Base-by-base conservation (phyloP, 2,329 filamentous ascomycete genomes). In the Xylaria digitata region DNA sequence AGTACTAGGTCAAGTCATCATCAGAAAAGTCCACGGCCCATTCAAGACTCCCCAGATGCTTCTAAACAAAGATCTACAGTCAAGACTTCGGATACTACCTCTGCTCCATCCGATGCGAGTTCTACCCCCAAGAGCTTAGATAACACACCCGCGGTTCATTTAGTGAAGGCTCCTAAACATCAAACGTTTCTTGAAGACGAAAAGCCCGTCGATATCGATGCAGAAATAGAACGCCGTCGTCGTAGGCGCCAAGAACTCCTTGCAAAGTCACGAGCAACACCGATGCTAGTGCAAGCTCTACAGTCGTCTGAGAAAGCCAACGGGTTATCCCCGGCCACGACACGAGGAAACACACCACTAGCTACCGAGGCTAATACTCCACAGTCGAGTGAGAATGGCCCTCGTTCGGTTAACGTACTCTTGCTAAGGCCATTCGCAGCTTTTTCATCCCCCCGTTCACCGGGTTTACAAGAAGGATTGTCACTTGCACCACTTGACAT, bases 161-260 rank as follows among this genome's bases (percentile, higher is more conserved):
- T 69, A 57, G 69, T 76, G 71, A 76, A 77, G 69, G 71, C 72
- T 67, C 70, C 62, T 72, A 81, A 76, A 70, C 76, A 75, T 9
- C 78, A 80, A 70, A 78, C 81, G 65, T 83, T 86, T 68, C 83
- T 80, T 71, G 82, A 86, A 68, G 85, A 87, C 70, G 82, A 85
- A 63, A 84, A 89, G 72, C 84, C 86, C n/a, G 77, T 93, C 72
- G 91, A 96, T 78, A 92, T 96, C 81, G 92, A 91, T 69, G 90
- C 92, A 72, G 86, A 95, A 75, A 92, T 97, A 74, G 92, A 96
- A 78, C 90, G 93, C 74, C 91, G 94, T 62, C 91, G 94, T 32
- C 93, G 91, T 76, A 89, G 92, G 65, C 90, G 94, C 71, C 92
- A 96, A 81, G 92, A 93, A 70, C 91, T 97, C 70, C 87, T 93